Evolutionary conservation across 2,329 filamentous ascomycete species (phyloP).

Genomic region (Penicillium sclerotiorum): DNA sequence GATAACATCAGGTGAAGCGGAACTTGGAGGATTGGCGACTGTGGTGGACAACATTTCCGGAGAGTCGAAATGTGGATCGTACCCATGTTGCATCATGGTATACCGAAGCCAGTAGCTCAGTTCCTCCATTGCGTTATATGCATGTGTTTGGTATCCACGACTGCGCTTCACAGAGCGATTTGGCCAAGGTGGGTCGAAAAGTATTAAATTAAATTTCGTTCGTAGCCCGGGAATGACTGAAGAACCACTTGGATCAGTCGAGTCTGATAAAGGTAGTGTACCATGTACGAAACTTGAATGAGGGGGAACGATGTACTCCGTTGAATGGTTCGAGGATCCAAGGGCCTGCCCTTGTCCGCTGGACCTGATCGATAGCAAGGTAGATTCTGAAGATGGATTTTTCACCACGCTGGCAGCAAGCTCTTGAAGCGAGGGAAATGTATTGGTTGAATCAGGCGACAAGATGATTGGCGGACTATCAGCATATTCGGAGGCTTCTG

Average conservation of each 20-base stretch:
- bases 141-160: conserved; percentile 47
- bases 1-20: too few relatives aligned
- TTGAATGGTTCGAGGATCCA: neutral
- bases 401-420: conserved; percentile 29
- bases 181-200: conserved; percentile 67
- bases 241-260: neutral
- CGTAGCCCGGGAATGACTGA: conserved; percentile 27
- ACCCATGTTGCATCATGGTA: conserved; percentile 50
- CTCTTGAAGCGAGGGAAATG: conserved; percentile 27
- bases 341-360: neutral
- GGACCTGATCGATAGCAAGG: conserved; percentile 10
- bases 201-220: conserved; percentile 60
- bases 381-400: conserved; percentile 30
- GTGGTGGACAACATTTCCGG: too few relatives aligned
- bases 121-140: conserved; percentile 30
- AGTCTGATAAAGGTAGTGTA: conserved; percentile 31
- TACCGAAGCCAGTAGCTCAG: conserved; percentile 42
- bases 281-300: conserved; percentile 51
- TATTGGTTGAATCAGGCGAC: conserved; percentile 34
- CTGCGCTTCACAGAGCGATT: conserved; percentile 62
- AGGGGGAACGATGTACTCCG: conserved; percentile 50
- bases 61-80: conserved; percentile 26
- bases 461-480: conserved; percentile 35
- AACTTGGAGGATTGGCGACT: neutral
- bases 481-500: neutral